Evolutionary conservation across 371 early-diverging fungal species (phyloP).

Genomic region (Thermomucor indicae-seudaticae): DNA sequence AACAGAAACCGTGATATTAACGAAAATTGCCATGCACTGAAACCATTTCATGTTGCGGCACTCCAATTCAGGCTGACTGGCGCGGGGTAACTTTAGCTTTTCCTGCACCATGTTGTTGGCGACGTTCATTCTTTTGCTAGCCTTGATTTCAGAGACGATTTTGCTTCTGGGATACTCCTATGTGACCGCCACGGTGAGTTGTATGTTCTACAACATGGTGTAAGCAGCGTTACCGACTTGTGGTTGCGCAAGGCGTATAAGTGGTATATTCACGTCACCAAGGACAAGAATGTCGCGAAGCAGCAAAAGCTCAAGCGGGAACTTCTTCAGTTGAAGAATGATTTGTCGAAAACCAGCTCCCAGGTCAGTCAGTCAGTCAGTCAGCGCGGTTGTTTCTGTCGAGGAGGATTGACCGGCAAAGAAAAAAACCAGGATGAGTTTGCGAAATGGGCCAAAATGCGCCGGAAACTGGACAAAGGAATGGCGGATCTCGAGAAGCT

Average conservation of each 20-base stretch:
- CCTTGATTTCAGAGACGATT: slow-evolving; percentile 53
- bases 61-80: too few relatives aligned
- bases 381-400: too few relatives aligned
- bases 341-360: slow-evolving; percentile 61
- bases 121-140: slow-evolving; percentile 48
- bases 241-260: slow-evolving; percentile 42
- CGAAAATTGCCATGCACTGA: too few relatives aligned
- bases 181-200: slow-evolving; percentile 45
- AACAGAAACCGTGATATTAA: too few relatives aligned
- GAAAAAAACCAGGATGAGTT: slow-evolving; percentile 71
- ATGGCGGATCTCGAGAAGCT: slow-evolving; percentile 59
- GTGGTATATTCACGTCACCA: slow-evolving; percentile 36
- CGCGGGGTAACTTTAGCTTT: too few relatives aligned
- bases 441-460: slow-evolving; percentile 93
- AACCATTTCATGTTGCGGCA: too few relatives aligned
- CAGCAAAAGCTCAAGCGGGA: slow-evolving; percentile 58
- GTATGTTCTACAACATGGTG: background rate
- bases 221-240: background rate
- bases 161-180: slow-evolving; percentile 53
- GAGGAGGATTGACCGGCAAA: background rate
- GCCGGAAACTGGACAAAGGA: slow-evolving; percentile 76
- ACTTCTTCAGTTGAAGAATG: slow-evolving; percentile 52
- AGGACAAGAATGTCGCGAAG: slow-evolving; percentile 41
- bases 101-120: slow-evolving; percentile 41
- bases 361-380: too few relatives aligned